phyloP scores from a whole-genome alignment of 2,329 filamentous ascomycete species.

The Claviceps africana region DNA sequence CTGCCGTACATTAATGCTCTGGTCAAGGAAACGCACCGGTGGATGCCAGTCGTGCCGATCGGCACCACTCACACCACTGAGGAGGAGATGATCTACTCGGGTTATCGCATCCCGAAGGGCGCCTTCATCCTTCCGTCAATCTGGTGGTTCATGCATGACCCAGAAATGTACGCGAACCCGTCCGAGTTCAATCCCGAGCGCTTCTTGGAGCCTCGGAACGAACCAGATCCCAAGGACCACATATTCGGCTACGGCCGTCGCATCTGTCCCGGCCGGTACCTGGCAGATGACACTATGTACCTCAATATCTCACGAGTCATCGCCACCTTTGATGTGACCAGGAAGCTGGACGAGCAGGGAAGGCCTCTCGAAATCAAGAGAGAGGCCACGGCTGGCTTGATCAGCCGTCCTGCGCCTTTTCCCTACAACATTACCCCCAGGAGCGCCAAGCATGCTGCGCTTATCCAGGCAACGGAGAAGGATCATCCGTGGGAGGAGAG shows the following conservation, averaged over 20 bases:
- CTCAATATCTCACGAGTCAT: conserved; percentile 26
- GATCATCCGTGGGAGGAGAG: conserved; percentile 5
- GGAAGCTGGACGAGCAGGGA: conserved; percentile 18
- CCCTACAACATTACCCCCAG: background rate
- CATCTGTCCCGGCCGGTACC: conserved; percentile 19
- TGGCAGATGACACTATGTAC: conserved; percentile 19
- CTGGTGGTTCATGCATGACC: conserved; percentile 43
- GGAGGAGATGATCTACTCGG: conserved; percentile 12
- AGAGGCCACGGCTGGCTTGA: conserved; percentile 1
- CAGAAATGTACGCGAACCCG: conserved; percentile 43
- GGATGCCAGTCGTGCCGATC: conserved; percentile 19
- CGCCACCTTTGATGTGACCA: conserved; percentile 28
- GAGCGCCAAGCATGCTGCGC: conserved; percentile 4
- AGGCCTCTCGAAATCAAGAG: conserved; percentile 16
- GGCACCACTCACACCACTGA: conserved; percentile 24
- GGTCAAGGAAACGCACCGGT: conserved; percentile 18
- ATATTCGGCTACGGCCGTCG: conserved; percentile 24
- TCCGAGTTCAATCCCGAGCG: conserved; percentile 20
- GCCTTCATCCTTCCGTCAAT: conserved; percentile 12
- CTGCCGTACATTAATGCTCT: conserved; percentile 27
- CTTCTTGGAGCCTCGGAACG: conserved; percentile 13
- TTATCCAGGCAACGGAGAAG: conserved; percentile 3
- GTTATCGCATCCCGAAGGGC: conserved; percentile 15
- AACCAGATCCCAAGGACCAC: conserved; percentile 14
- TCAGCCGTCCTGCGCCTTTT: background rate